Evolutionary conservation across 306 rosid species (phyloP).

Genomic region (Crotalaria pallida): DNA sequence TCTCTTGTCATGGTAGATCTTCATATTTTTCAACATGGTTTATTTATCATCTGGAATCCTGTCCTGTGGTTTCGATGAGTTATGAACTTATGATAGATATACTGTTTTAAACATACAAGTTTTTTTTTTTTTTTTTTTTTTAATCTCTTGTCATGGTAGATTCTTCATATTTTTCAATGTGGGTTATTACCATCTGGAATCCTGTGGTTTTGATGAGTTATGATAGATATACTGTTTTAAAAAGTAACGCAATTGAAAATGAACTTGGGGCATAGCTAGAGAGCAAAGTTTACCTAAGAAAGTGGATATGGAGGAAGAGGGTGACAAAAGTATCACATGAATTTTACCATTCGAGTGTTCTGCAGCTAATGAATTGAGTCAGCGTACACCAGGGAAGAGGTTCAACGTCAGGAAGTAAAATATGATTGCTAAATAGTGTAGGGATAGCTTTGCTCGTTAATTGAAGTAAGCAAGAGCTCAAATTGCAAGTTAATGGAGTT

Average conservation of each 20-base stretch:
- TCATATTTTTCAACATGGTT: slow-evolving; percentile 5
- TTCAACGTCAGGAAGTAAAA: not conserved
- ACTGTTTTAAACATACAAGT: too few species aligned
- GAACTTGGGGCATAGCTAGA: not conserved
- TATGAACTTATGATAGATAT: too few species aligned
- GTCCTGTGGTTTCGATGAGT: not conserved
- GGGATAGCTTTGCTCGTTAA: not conserved
- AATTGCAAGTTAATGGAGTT: not conserved
- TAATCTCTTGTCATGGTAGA: not conserved
- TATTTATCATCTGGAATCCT: not conserved
- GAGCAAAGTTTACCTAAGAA: not conserved
- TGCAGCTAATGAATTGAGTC: not conserved
- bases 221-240: slow-evolving; percentile 9
- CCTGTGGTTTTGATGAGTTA: not conserved
- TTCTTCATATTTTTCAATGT: slow-evolving; percentile 8
- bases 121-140: too few species aligned
- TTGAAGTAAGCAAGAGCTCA: not conserved
- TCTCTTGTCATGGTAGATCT: not conserved
- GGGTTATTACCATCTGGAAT: not conserved
- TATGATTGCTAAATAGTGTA: not conserved
- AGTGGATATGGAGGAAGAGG: not conserved
- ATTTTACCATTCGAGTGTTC: not conserved
- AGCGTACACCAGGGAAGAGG: not conserved
- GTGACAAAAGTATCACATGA: not conserved
- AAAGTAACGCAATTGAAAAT: not conserved